Conservation (phyloP, 1,284 basidiomycete genomes). For the Cryptococcus sp. region DNA sequence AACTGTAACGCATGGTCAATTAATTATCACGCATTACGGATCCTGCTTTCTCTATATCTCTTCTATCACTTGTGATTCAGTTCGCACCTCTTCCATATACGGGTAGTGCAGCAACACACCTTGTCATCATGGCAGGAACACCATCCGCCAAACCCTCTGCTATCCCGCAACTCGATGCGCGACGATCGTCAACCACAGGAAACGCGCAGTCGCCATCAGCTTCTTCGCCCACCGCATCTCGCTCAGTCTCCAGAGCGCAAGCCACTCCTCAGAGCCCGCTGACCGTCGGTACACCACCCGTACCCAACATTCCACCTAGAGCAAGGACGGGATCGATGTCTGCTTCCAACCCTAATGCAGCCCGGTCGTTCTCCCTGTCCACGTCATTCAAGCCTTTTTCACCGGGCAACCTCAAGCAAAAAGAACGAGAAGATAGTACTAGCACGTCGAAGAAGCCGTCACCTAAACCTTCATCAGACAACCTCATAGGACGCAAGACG, state of each 20-base stretch:
- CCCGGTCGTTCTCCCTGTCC: constrained; percentile 21
- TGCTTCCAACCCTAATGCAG: not conserved
- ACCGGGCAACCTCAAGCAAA: not conserved
- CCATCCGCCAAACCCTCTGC: not conserved
- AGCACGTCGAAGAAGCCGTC: constrained; percentile 1
- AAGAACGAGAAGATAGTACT: not conserved
- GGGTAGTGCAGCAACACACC: too few species aligned
- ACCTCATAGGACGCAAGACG: constrained; percentile 17
- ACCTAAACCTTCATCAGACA: constrained; percentile 12
- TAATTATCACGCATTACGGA: too few species aligned
- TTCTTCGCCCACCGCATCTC: not conserved
- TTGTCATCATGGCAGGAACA: not conserved
- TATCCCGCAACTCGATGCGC: not conserved
- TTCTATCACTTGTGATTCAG: too few species aligned
- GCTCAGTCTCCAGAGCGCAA: not conserved
- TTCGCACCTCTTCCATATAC: too few species aligned
- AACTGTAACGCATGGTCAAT: too few species aligned
- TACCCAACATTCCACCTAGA: constrained; percentile 31
- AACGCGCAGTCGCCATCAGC: not conserved
- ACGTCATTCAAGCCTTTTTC: constrained; percentile 9
- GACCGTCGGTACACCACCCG: constrained; percentile 8
- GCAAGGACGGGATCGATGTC: constrained; percentile 11
- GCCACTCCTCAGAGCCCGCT: not conserved
- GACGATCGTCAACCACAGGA: not conserved
- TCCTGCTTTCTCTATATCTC: too few species aligned